Conservation (phyloP, 1,284 basidiomycete species). For the Trichosporon inkin region DNA sequence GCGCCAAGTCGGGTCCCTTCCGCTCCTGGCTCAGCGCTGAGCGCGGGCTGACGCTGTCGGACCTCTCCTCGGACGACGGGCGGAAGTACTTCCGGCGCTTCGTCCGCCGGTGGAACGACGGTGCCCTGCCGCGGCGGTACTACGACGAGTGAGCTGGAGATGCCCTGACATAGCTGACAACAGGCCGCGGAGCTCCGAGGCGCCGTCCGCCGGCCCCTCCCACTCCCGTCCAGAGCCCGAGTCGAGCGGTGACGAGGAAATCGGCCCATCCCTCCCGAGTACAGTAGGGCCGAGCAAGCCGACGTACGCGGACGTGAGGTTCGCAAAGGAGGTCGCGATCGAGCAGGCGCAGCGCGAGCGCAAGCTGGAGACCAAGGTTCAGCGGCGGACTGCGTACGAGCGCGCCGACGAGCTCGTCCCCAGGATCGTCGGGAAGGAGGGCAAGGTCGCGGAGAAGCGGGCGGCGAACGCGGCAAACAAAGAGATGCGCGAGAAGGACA, state of each 20-base stretch:
- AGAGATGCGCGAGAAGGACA: conserved; percentile 44
- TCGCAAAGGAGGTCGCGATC: conserved; percentile 25
- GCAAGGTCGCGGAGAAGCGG: conserved; percentile 44
- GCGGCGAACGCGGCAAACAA: conserved; percentile 46
- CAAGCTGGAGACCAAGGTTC: conserved; percentile 29
- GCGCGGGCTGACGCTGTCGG: conserved; percentile 45
- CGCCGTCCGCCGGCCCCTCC: conserved; percentile 8
- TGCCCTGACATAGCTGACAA: not conserved
- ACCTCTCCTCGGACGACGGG: conserved; percentile 39
- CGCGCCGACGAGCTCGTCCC: conserved; percentile 46
- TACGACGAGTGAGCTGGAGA: conserved; percentile 21
- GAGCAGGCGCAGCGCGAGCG: conserved; percentile 24
- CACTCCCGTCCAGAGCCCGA: not conserved
- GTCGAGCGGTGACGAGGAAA: conserved; percentile 15
- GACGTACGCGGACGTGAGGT: not conserved
- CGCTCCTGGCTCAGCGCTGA: conserved; percentile 41
- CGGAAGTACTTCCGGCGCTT: conserved; percentile 50
- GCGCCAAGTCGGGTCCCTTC: conserved; percentile 37
- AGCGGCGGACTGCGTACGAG: conserved; percentile 24
- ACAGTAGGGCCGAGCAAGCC: conserved; percentile 35
- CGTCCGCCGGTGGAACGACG: conserved; percentile 49
- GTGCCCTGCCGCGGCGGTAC: conserved; percentile 35
- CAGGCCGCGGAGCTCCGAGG: not conserved
- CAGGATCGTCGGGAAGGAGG: conserved; percentile 38
- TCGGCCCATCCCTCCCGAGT: conserved; percentile 31